Evolutionary conservation across 108 stramenopile species (phyloP).

Genomic region (Nannochloropsis oceanica): DNA sequence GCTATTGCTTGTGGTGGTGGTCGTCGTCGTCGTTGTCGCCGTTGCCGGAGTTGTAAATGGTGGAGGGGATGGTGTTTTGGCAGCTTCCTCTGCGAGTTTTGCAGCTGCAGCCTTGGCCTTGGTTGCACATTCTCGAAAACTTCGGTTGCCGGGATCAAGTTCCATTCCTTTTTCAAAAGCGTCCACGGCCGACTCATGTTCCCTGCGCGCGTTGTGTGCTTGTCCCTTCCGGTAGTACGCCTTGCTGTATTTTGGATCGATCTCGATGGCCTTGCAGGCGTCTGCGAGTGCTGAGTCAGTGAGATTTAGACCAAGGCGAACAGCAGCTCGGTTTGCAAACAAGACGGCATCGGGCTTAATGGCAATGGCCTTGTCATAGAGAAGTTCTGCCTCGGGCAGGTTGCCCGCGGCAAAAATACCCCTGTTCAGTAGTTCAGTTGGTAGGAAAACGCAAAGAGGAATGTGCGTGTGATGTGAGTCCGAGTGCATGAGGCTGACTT

Average conservation of each 20-base stretch:
- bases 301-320: not conserved
- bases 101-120: not conserved
- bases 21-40: not conserved
- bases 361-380: slow-evolving; percentile 18
- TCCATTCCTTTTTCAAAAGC: slow-evolving; percentile 4
- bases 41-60: not conserved
- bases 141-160: slow-evolving; percentile 9
- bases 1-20: not conserved
- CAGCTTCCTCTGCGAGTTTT: not conserved
- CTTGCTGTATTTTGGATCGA: slow-evolving; percentile 16
- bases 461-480: not conserved
- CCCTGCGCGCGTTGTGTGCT: not conserved
- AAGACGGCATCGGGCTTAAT: slow-evolving; percentile 17
- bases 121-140: not conserved
- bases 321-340: not conserved
- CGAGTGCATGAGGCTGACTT: no score
- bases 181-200: not conserved
- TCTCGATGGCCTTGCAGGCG: not conserved
- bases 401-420: slow-evolving; percentile 18
- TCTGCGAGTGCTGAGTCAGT: not conserved
- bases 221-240: slow-evolving; percentile 24
- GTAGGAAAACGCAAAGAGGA: not conserved
- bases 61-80: no score
- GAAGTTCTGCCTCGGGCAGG: slow-evolving; percentile 18
- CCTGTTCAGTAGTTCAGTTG: not conserved